Base-by-base conservation (phyloP, 1,284 basidiomycete species). In the Sanghuangporus sanghuang region DNA sequence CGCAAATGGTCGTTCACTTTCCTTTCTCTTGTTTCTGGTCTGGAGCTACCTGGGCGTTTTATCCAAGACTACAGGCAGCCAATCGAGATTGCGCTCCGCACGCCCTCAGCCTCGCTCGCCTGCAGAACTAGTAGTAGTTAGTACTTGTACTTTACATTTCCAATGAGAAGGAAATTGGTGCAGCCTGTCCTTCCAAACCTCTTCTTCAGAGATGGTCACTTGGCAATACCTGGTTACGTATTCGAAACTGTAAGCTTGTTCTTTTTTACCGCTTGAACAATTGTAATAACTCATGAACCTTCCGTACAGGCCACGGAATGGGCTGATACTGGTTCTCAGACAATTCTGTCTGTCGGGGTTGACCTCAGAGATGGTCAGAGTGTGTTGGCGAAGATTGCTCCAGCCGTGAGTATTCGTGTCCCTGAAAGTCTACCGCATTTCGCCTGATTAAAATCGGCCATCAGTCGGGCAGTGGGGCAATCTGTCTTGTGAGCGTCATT, bases 281-380 rank as follows among this genome's bases (percentile, higher is more conserved):
- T 23, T 27, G 53, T 39, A 23, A 23, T 57, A 59, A 61, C 32
- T 38, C 16, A 38, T 18, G 12, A n/a, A 68, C 35, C 23, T 57
- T 6, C 38, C 54, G 40, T 57, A 56, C 56, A 87, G 86, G 85
- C 84, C 21, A 69, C 75, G 44, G 79, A 76, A 75, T 89, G 87
- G 87, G 79, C 84, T 63, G 87, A 89, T 70, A 88, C 86, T 0
- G 87, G 87, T 58, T 85, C 85, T 67, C 81, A 85, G 78, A 89
- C 87, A 1, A 73, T 82, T 48, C 74, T 90, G 52, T 84, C 85
- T 0, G 85, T 87, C 71, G 87, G 87, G 35, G 84, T 79, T 66
- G 86, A 82, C 67, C 74, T 89, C 66, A 87, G 89, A 74, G 86
- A 89, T 71, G 81, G 85, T 36, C 84, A 85, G 4, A 81, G 78